A percentile compares a stretch with the other conserved stretches of the same genome.
Evolutionary conservation across 1,139 yeast genomes (phyloP).

Genomic region (Schizosaccharomyces versatilis): DNA sequence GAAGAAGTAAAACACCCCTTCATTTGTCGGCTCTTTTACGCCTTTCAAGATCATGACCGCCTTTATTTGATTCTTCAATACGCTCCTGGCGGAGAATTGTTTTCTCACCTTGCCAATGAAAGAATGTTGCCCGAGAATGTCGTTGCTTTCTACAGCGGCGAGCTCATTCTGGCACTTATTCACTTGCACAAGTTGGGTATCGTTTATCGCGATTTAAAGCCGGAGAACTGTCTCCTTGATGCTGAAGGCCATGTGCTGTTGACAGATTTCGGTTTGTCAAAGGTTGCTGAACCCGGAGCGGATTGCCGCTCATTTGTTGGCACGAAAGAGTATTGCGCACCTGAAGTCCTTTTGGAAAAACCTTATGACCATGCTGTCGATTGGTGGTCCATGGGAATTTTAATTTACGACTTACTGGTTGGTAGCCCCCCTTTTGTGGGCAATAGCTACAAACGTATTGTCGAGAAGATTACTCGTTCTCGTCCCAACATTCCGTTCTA

Average conservation of each 20-base stretch:
- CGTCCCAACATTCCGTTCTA: constrained; percentile 62
- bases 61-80: constrained; percentile 96
- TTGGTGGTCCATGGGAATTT: constrained; percentile 95
- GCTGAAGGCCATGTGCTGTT: constrained; percentile 86
- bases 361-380: constrained; percentile 77
- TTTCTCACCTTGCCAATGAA: constrained; percentile 96
- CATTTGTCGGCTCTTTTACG: constrained; percentile 69
- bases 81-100: constrained; percentile 89
- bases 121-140: constrained; percentile 62
- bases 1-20: constrained; percentile 84
- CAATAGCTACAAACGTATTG: constrained; percentile 55
- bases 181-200: constrained; percentile 90
- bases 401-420: constrained; percentile 63
- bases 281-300: constrained; percentile 90
- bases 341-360: constrained; percentile 68
- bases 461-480: constrained; percentile 59
- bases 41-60: constrained; percentile 93
- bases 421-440: constrained; percentile 94
- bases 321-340: constrained; percentile 32
- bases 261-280: constrained; percentile 92
- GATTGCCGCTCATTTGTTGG: constrained; percentile 44
- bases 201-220: constrained; percentile 83
- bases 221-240: constrained; percentile 77
- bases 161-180: constrained; percentile 70
- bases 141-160: constrained; percentile 85